Percentiles rank a stretch among this genome's conserved stretches.
These are phyloP conservation scores for Tuber umbilicatum DNA, from an alignment of 495 filamentous ascomycete species.

Conservation along the genomic window DNA sequence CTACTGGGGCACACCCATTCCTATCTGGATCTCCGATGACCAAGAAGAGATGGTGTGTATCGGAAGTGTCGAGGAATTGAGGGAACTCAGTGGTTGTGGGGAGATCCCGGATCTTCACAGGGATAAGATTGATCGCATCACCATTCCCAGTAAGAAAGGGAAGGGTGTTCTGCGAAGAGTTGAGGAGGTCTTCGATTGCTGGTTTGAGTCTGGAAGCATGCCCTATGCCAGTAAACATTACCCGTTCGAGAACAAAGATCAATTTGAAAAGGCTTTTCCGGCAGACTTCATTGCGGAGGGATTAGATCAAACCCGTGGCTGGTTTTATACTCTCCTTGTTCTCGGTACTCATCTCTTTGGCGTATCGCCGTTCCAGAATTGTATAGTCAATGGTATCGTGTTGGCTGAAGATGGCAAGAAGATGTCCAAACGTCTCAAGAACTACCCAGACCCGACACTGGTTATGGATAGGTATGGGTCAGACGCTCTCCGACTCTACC, in stretches of 20 bases:
- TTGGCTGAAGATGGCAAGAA: conserved; percentile 96
- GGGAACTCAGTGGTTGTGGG: conserved; percentile 77
- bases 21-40: conserved; percentile 87
- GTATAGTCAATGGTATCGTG: conserved; percentile 94
- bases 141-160: conserved; percentile 85
- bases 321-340: conserved; percentile 93
- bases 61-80: conserved; percentile 79
- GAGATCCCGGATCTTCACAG: conserved; percentile 88
- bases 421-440: conserved; percentile 97
- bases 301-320: conserved; percentile 87
- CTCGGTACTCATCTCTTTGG: conserved; percentile 88
- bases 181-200: conserved; percentile 94
- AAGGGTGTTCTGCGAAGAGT: conserved; percentile 77
- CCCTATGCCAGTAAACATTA: conserved; percentile 90
- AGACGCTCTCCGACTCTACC: conserved; percentile 86
- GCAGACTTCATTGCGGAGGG: conserved; percentile 98
- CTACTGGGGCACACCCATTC: conserved; percentile 95
- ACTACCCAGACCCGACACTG: conserved; percentile 83
- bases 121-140: conserved; percentile 92
- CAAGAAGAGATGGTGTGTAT: conserved; percentile 78
- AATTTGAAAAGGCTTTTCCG: conserved; percentile 77
- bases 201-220: conserved; percentile 79
- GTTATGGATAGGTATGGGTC: conserved; percentile 87
- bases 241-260: conserved; percentile 84
- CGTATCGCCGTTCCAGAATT: conserved; percentile 87